phyloP scores from a whole-genome alignment of 257 asterid species.

The Misopates orontium region DNA sequence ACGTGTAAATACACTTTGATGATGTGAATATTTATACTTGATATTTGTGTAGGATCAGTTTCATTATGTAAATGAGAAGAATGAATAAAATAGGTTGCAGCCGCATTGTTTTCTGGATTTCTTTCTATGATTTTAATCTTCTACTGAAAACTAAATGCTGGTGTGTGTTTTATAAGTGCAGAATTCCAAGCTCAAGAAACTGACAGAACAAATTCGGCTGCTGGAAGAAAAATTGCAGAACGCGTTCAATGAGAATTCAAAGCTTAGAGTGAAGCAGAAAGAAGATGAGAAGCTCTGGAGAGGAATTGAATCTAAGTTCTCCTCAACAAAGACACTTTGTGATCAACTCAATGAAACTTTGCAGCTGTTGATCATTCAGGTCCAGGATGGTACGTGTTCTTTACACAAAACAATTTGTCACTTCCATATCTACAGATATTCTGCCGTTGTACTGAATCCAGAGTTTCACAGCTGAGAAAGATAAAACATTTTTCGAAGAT shows the following conservation, averaged over 20 bases:
- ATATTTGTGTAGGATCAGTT: not conserved
- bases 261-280: slow-evolving; percentile 79
- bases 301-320: slow-evolving; percentile 87
- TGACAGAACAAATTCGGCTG: slow-evolving; percentile 58
- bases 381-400: slow-evolving; percentile 64
- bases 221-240: slow-evolving; percentile 87
- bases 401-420: slow-evolving; percentile 13
- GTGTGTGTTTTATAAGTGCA: slow-evolving; percentile 40
- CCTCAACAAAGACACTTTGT: slow-evolving; percentile 72
- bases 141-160: slow-evolving; percentile 26
- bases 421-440: slow-evolving; percentile 6
- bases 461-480: slow-evolving; percentile 75
- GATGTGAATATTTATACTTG: not conserved
- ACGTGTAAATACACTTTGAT: slow-evolving; percentile 3
- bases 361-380: slow-evolving; percentile 71
- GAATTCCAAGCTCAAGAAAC: slow-evolving; percentile 83
- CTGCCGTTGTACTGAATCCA: slow-evolving; percentile 31
- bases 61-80: slow-evolving; percentile 19
- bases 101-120: not conserved
- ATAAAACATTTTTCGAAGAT: slow-evolving; percentile 67
- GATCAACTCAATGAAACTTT: slow-evolving; percentile 80
- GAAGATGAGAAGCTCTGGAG: slow-evolving; percentile 97
- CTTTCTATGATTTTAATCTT: slow-evolving; percentile 15
- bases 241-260: slow-evolving; percentile 85
- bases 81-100: slow-evolving; percentile 18